Percentiles rank a stretch among this genome's conserved stretches.
phyloP scores from a whole-genome alignment of 257 asterid species.

The Solanum tarapatanum region DNA sequence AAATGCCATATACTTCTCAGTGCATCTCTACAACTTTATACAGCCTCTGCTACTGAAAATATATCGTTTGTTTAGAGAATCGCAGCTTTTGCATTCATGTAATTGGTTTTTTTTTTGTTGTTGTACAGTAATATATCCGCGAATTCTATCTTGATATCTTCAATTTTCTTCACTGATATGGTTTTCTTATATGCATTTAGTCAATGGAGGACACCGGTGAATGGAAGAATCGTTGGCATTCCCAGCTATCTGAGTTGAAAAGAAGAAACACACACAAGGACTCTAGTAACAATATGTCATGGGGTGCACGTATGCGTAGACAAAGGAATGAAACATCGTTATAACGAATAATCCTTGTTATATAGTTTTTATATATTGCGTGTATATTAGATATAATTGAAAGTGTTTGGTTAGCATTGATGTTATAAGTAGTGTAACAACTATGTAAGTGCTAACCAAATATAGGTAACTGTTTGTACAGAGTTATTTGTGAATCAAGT shows the following conservation, averaged over 20 bases:
- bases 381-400: not conserved
- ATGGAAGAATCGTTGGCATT: slow-evolving; percentile 69
- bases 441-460: not conserved
- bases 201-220: slow-evolving; percentile 34
- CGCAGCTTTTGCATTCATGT: too few relatives aligned
- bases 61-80: too few relatives aligned
- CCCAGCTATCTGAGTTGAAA: slow-evolving; percentile 58
- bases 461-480: not conserved
- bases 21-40: too few relatives aligned
- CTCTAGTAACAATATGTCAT: slow-evolving; percentile 32
- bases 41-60: too few relatives aligned
- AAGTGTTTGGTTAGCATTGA: not conserved
- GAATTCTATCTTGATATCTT: not conserved
- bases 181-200: slow-evolving; percentile 19
- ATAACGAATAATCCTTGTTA: not conserved
- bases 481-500: not conserved
- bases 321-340: slow-evolving; percentile 31
- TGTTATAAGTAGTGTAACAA: not conserved
- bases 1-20: too few relatives aligned
- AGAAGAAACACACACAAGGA: slow-evolving; percentile 44
- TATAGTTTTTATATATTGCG: not conserved
- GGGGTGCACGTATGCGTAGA: slow-evolving; percentile 70
- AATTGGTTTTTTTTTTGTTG: too few relatives aligned
- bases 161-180: not conserved
- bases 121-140: too few relatives aligned